These are phyloP conservation scores for Phaeotremella fagi DNA, from an alignment of 768 basidiomycete genomes.

Conservation along the genomic window DNA sequence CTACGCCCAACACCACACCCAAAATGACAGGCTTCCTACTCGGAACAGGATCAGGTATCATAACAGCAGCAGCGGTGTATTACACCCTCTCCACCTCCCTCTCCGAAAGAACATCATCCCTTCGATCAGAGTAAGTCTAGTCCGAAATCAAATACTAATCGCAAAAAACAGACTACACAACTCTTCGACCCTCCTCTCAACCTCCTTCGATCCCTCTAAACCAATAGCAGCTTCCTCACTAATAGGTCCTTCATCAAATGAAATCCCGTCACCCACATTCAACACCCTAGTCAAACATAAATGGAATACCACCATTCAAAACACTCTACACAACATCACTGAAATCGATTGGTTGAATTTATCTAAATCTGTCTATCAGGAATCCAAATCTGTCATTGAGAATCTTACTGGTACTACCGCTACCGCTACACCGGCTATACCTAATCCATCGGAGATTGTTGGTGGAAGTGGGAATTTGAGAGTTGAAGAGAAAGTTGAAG, in stretches of 20 bases:
- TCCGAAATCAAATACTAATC: neutral
- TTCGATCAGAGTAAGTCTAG: constrained; percentile 37
- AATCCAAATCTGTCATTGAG: no score
- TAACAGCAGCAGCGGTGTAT: constrained; percentile 36
- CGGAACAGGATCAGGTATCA: constrained; percentile 35
- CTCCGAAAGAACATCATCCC: constrained; percentile 12
- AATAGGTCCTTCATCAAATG: constrained; percentile 24
- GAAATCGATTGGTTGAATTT: constrained; percentile 24
- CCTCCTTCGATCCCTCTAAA: constrained; percentile 25
- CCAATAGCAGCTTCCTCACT: constrained; percentile 25
- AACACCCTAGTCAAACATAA: constrained; percentile 16
- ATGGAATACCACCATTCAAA: constrained; percentile 31
- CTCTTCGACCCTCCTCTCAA: constrained; percentile 23
- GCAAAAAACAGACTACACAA: constrained; percentile 17
- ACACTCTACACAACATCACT: constrained; percentile 9
- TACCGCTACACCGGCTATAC: no score
- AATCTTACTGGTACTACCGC: no score
- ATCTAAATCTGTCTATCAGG: constrained; percentile 13
- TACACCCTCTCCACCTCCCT: constrained; percentile 36
- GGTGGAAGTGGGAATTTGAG: no score
- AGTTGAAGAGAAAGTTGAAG: no score
- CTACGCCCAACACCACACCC: neutral
- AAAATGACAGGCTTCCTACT: constrained; percentile 37
- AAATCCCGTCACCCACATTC: constrained; percentile 17
- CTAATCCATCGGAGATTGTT: no score